Evolutionary conservation across 345 rosid species (phyloP), one percentile per base, ranked within the genome.

Genomic region (Kernera saxatilis): DNA sequence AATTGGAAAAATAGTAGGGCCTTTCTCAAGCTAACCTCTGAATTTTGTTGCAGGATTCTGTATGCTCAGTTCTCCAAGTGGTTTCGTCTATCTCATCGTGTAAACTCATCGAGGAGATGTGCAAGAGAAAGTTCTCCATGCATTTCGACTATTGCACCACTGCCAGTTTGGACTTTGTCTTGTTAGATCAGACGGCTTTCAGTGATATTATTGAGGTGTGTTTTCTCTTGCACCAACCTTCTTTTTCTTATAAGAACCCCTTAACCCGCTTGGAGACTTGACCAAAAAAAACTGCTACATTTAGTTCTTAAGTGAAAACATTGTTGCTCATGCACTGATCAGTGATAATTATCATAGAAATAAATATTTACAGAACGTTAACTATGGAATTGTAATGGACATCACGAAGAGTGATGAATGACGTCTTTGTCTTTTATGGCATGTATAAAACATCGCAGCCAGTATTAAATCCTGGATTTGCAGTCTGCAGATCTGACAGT

Each of bases 11-110:
- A 72, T 86, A 74, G 68, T 86, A 65, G 82, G 84, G 64, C 27
- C 69, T 70, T 80, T 79, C 76, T 80, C 76, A 74, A 82, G 87
- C 97, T 94, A 83, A 89, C 88, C 84, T 30, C 81, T 85, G 83
- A 80, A 84, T 82, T 92, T 95, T 95, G 83, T 87, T 90, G 96
- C 98, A 95, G 98, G 99, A 92, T 77, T 82, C 99, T 25, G 90
- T 85, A 65, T 87, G 96, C 80, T 81, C 99, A 51, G 86, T 95
- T 46, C 89, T 92, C 67, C 88, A 77, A 83, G 97, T 69, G 49
- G 87, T 95, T 64, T 86, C 96, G 27, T 80, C 89, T 25, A 82
- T 95, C 78, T 85, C 93, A 26, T 88, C 97, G 41, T 88, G 99
- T 83, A 87, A 84, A 81, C 88, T 95, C 78, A 77, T 95, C 25